A percentile compares a stretch with the other conserved stretches of the same genome.
These are phyloP conservation scores for Elsinoe ampelina DNA, from an alignment of 2,329 filamentous ascomycete species.

Conservation along the genomic window DNA sequence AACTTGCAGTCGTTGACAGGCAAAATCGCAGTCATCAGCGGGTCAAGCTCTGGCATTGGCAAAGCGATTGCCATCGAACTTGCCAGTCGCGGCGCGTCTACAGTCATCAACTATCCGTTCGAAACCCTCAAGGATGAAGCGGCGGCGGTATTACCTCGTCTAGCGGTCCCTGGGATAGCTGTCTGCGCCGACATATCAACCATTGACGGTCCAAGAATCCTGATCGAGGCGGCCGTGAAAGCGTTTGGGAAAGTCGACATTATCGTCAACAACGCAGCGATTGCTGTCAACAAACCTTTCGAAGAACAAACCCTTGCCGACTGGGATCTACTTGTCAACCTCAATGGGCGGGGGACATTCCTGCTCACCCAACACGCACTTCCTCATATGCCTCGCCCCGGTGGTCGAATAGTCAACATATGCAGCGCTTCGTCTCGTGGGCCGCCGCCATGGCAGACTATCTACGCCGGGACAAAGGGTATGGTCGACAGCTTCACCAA, in stretches of 20 bases:
- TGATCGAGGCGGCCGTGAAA: slow-evolving; percentile 31
- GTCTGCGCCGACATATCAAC: slow-evolving; percentile 38
- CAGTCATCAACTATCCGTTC: slow-evolving; percentile 43
- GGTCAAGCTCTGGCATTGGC: slow-evolving; percentile 38
- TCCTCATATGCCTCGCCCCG: slow-evolving; percentile 29
- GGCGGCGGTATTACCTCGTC: slow-evolving; percentile 22
- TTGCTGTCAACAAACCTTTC: slow-evolving; percentile 32
- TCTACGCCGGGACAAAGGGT: slow-evolving; percentile 43
- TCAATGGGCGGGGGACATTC: slow-evolving; percentile 36
- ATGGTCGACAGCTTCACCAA: slow-evolving; percentile 41
- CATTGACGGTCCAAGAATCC: slow-evolving; percentile 27
- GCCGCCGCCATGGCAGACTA: slow-evolving; percentile 33
- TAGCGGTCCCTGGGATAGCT: slow-evolving; percentile 28
- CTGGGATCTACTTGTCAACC: slow-evolving; percentile 35
- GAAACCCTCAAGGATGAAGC: slow-evolving; percentile 23
- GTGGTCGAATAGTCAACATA: slow-evolving; percentile 38
- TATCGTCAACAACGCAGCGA: slow-evolving; percentile 29
- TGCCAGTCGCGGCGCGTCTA: slow-evolving; percentile 36
- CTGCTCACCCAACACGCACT: slow-evolving; percentile 34
- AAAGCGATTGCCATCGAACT: slow-evolving; percentile 38
- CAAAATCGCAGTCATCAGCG: slow-evolving; percentile 19
- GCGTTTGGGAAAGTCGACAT: slow-evolving; percentile 34
- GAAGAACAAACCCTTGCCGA: slow-evolving; percentile 32
- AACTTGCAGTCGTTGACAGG: slow-evolving; percentile 14
- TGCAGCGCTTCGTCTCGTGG: slow-evolving; percentile 30